A percentile compares a stretch with the other conserved stretches of the same genome.
Evolutionary conservation across 169 alveolate species (phyloP).

Genomic region (Cryptosporidium canis): DNA sequence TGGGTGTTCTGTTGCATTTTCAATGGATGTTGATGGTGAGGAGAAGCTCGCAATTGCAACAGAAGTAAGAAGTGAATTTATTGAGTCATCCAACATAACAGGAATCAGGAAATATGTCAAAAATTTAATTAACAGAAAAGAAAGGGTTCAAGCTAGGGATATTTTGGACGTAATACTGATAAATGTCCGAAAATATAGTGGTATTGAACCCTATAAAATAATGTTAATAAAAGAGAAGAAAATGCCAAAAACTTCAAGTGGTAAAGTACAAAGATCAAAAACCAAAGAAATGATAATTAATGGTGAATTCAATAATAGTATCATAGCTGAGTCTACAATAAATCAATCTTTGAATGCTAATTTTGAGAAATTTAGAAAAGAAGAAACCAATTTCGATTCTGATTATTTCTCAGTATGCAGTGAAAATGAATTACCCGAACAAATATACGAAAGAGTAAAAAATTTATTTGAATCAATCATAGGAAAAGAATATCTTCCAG

Average conservation of each 20-base stretch:
- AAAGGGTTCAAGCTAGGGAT: background rate
- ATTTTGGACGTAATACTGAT: background rate
- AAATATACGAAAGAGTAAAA: slow-evolving; percentile 15
- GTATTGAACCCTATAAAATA: slow-evolving; percentile 18
- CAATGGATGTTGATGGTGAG: slow-evolving; percentile 60
- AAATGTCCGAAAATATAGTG: background rate
- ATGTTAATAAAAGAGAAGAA: slow-evolving; percentile 35
- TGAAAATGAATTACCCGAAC: slow-evolving; percentile 7
- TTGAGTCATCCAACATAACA: background rate
- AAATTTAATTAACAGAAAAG: slow-evolving; percentile 17
- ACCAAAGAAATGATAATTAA: slow-evolving; percentile 41
- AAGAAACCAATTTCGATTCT: background rate
- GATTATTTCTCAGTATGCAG: slow-evolving; percentile 55
- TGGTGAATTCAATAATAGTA: slow-evolving; percentile 25
- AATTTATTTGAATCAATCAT: slow-evolving; percentile 14
- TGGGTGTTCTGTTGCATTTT: slow-evolving; percentile 76
- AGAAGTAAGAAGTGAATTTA: slow-evolving; percentile 64
- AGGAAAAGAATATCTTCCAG: slow-evolving; percentile 41
- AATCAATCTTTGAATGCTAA: background rate
- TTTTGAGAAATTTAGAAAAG: background rate
- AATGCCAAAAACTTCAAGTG: slow-evolving; percentile 76
- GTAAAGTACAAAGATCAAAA: slow-evolving; percentile 73
- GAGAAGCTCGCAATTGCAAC: slow-evolving; percentile 75
- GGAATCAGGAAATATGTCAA: background rate
- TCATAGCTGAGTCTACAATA: background rate